Evolutionary conservation across 768 basidiomycete genomes (phyloP), one percentile per base, ranked within the genome.

Genomic region (Termitomyces sp.): DNA sequence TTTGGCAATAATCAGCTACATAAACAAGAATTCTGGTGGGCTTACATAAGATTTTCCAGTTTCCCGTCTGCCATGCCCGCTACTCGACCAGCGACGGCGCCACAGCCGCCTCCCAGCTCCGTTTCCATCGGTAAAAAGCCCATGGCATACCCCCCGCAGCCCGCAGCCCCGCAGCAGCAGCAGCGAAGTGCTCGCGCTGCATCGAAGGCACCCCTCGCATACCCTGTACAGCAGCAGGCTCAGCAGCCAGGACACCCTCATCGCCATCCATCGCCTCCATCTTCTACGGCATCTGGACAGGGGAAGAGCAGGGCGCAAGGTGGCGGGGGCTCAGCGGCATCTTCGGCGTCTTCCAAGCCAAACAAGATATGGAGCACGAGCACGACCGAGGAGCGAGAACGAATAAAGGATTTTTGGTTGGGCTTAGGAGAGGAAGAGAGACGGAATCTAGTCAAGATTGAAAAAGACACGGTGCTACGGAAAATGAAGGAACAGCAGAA

Each of bases 401-500:
- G 94, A 66, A 99, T 98, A 78, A 96, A 96, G 75, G 91, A 94
- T 69, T 99, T 98, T 75, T 99, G 96, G 97, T 85, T 98, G 35
- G 89, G 85, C 32, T 82, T 99, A n/a, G 86, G 86, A 33, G 94
- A 98, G 78, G 86, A 90, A 60, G 95, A 98, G 74, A 85, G 97
- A 35, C 79, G 92, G 64, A 90, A 87, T 76, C 84, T 99, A 62
- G 94, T 99, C 78, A 92, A 92, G 82, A 87, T 98, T 70, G 97
- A 99, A 83, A 98, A 98, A 78, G 96, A 98, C 73, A 94, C 94
- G 28, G 96, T 98, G 35, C 78, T 98, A 61, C 86, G 86, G 76
- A 98, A 98, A 86, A 99, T 99, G 95, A 98, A 98, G 81, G 97
- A 99, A 76, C 93, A 98, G 80, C 95, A 98, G 84, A 91, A 92